Conservation (phyloP, 2,329 filamentous ascomycete genomes). For the Aspergillus terreus region DNA sequence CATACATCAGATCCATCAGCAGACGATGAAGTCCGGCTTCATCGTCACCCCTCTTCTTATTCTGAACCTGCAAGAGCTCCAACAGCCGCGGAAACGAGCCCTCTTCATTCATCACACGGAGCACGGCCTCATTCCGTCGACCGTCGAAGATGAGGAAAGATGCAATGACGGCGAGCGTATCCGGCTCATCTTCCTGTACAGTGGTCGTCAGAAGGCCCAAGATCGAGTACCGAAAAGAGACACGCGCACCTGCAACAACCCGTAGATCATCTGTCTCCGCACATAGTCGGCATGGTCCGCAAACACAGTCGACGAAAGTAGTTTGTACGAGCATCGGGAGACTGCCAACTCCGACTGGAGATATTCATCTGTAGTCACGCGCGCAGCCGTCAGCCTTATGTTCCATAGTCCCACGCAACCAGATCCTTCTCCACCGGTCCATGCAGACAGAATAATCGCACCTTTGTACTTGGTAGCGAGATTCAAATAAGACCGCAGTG, state of each 20-base stretch:
- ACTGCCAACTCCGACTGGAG: conserved; percentile 75
- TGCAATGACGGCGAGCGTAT: conserved; percentile 75
- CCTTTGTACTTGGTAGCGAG: conserved; percentile 71
- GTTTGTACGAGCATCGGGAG: conserved; percentile 71
- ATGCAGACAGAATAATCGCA: conserved; percentile 26
- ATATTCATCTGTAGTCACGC: conserved; percentile 56
- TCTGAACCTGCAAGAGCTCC: conserved; percentile 69
- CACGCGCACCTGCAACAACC: conserved; percentile 62
- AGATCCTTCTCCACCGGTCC: not conserved
- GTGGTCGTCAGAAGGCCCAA: not conserved
- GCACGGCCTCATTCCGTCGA: conserved; percentile 69
- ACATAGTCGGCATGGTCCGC: conserved; percentile 75
- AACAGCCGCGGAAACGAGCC: conserved; percentile 79
- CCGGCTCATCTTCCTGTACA: conserved; percentile 73
- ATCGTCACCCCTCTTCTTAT: conserved; percentile 47
- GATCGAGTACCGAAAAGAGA: not conserved
- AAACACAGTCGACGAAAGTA: conserved; percentile 75
- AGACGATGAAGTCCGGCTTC: conserved; percentile 68
- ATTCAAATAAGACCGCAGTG: conserved; percentile 76
- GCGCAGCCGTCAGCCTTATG: not conserved
- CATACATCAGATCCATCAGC: conserved; percentile 85
- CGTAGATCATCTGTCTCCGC: conserved; percentile 87
- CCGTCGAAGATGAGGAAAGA: conserved; percentile 87
- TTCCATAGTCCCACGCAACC: not conserved
- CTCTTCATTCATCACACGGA: conserved; percentile 83